These are phyloP conservation scores for Clonostachys rosea DNA, from an alignment of 2,329 filamentous ascomycete genomes.

Conservation along the genomic window DNA sequence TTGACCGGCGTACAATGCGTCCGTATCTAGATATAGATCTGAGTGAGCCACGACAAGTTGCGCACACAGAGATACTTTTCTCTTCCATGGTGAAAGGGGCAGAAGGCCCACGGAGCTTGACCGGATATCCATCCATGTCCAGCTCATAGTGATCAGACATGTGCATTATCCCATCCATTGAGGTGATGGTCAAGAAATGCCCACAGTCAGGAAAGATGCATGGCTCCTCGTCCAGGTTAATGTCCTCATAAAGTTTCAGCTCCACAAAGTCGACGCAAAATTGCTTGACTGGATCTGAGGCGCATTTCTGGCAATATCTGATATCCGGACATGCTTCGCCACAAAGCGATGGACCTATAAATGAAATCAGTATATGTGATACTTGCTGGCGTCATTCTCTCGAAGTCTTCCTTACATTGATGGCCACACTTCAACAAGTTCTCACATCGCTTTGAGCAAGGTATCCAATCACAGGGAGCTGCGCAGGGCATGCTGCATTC, in stretches of 20 bases:
- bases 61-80: slow-evolving; percentile 41
- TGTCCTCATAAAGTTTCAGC: slow-evolving; percentile 47
- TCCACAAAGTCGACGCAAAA: slow-evolving; percentile 52
- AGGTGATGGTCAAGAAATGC: slow-evolving; percentile 56
- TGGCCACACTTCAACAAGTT: slow-evolving; percentile 53
- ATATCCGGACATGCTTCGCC: slow-evolving; percentile 54
- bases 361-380: neutral
- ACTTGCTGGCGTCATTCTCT: neutral
- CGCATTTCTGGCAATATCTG: slow-evolving; percentile 54
- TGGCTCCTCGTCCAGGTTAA: slow-evolving; percentile 54
- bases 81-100: slow-evolving; percentile 43
- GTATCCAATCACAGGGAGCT: slow-evolving; percentile 62
- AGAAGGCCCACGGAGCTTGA: slow-evolving; percentile 23
- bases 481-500: slow-evolving; percentile 54
- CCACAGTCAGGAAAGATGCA: slow-evolving; percentile 60
- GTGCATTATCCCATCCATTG: slow-evolving; percentile 56
- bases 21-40: slow-evolving; percentile 56
- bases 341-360: slow-evolving; percentile 50
- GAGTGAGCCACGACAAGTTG: slow-evolving; percentile 55
- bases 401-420: slow-evolving; percentile 33
- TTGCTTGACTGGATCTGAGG: slow-evolving; percentile 31
- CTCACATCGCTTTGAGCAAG: slow-evolving; percentile 57
- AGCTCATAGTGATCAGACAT: slow-evolving; percentile 44
- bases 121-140: slow-evolving; percentile 23
- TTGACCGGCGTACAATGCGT: slow-evolving; percentile 52